phyloP scores from a whole-genome alignment of 2,329 filamentous ascomycete species.

The Neonectria hederae region DNA sequence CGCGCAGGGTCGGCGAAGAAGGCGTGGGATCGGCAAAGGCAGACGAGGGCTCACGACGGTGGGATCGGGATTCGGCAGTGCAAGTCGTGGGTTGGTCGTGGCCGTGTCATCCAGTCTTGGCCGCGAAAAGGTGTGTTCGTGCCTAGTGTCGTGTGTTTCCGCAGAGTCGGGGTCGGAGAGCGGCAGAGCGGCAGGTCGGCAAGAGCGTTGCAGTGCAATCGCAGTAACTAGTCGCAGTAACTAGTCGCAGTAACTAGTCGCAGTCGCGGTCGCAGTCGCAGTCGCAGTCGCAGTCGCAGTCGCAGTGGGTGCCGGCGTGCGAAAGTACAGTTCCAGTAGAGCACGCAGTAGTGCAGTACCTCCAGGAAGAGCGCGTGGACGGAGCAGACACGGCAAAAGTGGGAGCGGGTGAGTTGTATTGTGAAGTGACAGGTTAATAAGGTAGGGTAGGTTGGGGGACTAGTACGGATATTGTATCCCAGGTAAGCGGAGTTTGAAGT shows the following conservation, averaged over 20 bases:
- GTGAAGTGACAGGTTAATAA: not conserved
- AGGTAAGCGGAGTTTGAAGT: not conserved
- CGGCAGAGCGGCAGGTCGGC: slow-evolving; percentile 11
- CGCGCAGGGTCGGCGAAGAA: slow-evolving; percentile 16
- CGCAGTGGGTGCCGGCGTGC: not conserved
- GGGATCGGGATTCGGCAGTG: slow-evolving; percentile 23
- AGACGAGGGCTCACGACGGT: slow-evolving; percentile 1
- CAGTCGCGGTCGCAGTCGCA: too few species aligned
- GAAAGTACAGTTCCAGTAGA: not conserved
- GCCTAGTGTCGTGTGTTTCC: slow-evolving; percentile 1
- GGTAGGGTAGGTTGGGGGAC: too few species aligned
- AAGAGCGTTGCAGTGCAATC: too few species aligned
- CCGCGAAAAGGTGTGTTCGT: slow-evolving; percentile 12
- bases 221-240: not conserved
- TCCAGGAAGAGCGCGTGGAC: not conserved
- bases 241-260: slow-evolving; percentile 1
- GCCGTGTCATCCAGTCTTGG: too few species aligned
- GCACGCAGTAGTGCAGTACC: slow-evolving; percentile 4
- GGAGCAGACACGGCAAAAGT: not conserved
- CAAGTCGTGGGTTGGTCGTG: not conserved
- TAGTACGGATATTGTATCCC: too few species aligned
- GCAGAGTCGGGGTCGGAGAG: slow-evolving; percentile 10
- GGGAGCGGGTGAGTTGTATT: not conserved
- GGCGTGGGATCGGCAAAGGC: slow-evolving; percentile 11
- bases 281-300: not conserved